These are phyloP conservation scores for Suillus occidentalis DNA, from an alignment of 768 basidiomycete species.

Conservation along the genomic window DNA sequence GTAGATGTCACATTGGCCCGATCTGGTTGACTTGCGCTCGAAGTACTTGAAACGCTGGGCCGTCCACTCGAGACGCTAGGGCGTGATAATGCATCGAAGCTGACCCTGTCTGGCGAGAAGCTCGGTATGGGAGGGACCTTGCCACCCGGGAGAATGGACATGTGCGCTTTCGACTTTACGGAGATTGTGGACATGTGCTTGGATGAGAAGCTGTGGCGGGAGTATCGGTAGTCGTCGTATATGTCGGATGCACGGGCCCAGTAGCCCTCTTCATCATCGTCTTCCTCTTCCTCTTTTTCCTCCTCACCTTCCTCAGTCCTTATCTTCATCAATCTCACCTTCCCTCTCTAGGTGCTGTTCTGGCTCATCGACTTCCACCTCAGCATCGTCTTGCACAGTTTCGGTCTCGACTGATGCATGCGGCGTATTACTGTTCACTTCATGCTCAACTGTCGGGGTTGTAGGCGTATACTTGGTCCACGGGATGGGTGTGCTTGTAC, in stretches of 20 bases:
- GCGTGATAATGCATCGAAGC: background rate
- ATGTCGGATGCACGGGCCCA: conserved; percentile 76
- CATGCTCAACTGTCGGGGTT: conserved; percentile 2
- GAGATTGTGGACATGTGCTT: conserved; percentile 21
- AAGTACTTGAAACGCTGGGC: conserved; percentile 10
- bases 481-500: conserved; percentile 17
- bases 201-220: conserved; percentile 53
- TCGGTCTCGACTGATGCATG: background rate
- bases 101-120: conserved; percentile 17
- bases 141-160: conserved; percentile 16
- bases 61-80: conserved; percentile 3
- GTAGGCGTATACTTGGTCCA: conserved; percentile 33
- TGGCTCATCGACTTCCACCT: background rate
- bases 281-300: conserved; percentile 22
- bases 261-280: conserved; percentile 37
- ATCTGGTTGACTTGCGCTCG: background rate
- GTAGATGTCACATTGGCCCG: conserved; percentile 3
- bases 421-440: background rate
- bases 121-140: conserved; percentile 28
- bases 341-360: background rate
- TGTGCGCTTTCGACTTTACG: conserved; percentile 27
- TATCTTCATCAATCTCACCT: conserved; percentile 14
- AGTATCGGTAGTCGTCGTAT: conserved; percentile 80
- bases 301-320: conserved; percentile 22
- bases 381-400: background rate